Base-by-base conservation (phyloP, 257 asterid genomes). In the Scutellaria minor region DNA sequence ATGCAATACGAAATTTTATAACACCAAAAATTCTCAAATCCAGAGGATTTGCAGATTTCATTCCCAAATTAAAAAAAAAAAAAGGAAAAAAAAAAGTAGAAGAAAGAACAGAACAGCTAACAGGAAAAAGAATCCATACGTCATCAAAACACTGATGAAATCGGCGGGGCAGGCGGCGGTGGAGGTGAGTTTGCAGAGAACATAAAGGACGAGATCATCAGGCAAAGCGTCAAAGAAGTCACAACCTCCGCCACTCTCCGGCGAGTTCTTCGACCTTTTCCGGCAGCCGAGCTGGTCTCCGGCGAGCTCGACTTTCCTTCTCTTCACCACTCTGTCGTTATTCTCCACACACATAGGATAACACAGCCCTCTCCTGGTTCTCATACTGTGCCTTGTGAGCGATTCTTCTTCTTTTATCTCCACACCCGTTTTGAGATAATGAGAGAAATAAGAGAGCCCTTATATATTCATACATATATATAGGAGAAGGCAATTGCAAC, bases 161-260 rank as follows among this genome's bases (percentile, higher is more conserved):
- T 93, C 94, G 11, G 91, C 81, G 0, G 98, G 91, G 52, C 68
- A 80, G 6, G 67, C 57, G 57, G 94, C 96, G 81, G 90, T 71
- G 74, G 96, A 81, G 74, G 85, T 80, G 80, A 93, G 96, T 69
- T 85, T 91, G 56, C 79, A 71, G 78, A 93, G 97, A 56, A 93
- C 89, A 59, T 70, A 86, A 2, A 89, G 65, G 6, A 91, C 84
- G 7, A 93, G 83, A 85, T 93, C 98, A 40, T 93, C 97, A 0
- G 96, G 98, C 72, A 93, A 77, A 12, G 73, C 71, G 5, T 93
- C 96, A 66, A 93, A 85, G 41, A 86, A 83, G 53, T 90, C 95
- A 51, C 35, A 39, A 6, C 76, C 78, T 6, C 73, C 81, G 70
- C 58, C 53, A 0, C 0, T 5, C 70, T 64, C 85, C 83, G 74